Evolutionary conservation across 768 basidiomycete genomes (phyloP).

Genomic region (Xerocomus spinulosus): DNA sequence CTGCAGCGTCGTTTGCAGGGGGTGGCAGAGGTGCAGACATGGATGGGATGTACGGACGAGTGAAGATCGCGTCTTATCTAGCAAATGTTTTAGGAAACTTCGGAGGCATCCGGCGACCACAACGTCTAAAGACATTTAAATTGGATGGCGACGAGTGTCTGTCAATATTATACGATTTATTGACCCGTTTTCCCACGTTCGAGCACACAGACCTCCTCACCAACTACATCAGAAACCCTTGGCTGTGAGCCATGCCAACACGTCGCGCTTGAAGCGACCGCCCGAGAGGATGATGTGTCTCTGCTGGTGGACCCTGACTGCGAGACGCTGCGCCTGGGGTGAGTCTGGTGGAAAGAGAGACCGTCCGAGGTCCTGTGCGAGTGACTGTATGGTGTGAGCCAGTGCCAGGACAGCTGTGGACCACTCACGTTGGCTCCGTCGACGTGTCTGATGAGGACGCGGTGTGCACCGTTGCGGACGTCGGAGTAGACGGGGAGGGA

Average conservation of each 20-base stretch:
- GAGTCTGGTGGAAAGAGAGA: slow-evolving; percentile 49
- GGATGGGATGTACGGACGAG: too few species aligned
- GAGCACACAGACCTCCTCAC: too few species aligned
- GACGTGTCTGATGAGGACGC: slow-evolving; percentile 61
- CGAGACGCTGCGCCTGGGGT: slow-evolving; percentile 45
- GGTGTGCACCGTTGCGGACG: slow-evolving; percentile 58
- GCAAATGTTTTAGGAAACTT: too few species aligned
- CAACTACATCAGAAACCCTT: slow-evolving; percentile 65
- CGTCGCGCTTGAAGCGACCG: slow-evolving; percentile 57
- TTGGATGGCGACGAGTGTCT: too few species aligned
- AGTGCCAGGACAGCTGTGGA: background rate
- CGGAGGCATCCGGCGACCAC: too few species aligned
- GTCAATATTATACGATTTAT: too few species aligned
- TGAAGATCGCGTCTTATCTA: too few species aligned
- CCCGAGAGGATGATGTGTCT: slow-evolving; percentile 58
- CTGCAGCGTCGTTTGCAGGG: slow-evolving; percentile 4
- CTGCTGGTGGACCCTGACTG: slow-evolving; percentile 43
- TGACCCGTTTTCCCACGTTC: too few species aligned
- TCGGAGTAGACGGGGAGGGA: slow-evolving; percentile 75
- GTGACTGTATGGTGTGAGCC: slow-evolving; percentile 36
- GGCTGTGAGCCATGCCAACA: slow-evolving; percentile 56
- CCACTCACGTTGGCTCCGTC: slow-evolving; percentile 53
- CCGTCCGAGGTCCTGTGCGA: slow-evolving; percentile 52
- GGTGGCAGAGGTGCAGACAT: background rate
- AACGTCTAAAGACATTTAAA: too few species aligned